Evolutionary conservation across 257 asterid species (phyloP), one percentile per base, ranked within the genome.

Genomic region (Perilla frutescens): DNA sequence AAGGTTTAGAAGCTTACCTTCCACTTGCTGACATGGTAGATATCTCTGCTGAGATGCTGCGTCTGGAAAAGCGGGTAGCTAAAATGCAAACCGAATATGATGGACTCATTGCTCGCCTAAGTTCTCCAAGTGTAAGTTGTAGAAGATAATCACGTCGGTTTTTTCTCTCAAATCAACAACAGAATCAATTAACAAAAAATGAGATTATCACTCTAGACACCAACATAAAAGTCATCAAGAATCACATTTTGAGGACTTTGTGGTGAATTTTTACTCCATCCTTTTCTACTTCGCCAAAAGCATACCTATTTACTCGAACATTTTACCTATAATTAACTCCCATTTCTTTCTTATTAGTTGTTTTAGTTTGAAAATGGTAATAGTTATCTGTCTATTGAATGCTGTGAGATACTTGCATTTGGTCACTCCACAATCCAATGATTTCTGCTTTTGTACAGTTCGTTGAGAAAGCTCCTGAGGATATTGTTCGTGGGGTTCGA

Each of bases 11-110:
- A 83, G 97, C 97, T 39, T 91, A 94, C 80, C 97, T 94, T 80
- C 99, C 99, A 14, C 97, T 94, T 48, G 88, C 97, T 51, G 96
- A 86, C 81, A 90, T 94, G 99, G 96, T 94, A 39, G 99, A 94
- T 76, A 87, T 94, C 75, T 91, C 97, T 43, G 86, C 96, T 62
- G 98, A 94, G 83, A 84, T 91, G 14, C 85, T 87, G 71, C 94
- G 99, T 70, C 89, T 91, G 51, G 77, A 90, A 66, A 94, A 86
- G 82, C 97, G 97, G 73, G 87, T 91, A 39, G 72, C 79, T 11
- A 94, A 94, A 79, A 86, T 91, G 90, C 91, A 94, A 82, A 70
- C 89, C 5, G 99, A 94, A 80, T 88, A 91, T 72, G 97, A 90
- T 55, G 97, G 86, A 41, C 87, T 84, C 47, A 80, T 78, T 80